phyloP scores from a whole-genome alignment of 768 basidiomycete species.

The Psilocybe cyanescens region DNA sequence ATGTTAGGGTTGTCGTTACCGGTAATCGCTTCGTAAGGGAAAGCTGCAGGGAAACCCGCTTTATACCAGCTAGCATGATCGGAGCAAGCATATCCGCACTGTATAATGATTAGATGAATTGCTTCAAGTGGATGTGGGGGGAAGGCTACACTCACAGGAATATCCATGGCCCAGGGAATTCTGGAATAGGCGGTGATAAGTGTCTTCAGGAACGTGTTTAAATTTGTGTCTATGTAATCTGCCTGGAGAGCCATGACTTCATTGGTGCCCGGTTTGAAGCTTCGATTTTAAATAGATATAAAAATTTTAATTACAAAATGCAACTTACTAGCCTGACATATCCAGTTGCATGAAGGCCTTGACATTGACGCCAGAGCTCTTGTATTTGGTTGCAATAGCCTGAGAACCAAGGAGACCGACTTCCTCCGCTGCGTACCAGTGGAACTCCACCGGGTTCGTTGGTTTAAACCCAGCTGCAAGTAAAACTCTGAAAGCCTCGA shows the following conservation, averaged over 20 bases:
- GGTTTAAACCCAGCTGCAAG: conserved; percentile 42
- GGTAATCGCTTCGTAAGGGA: conserved; percentile 48
- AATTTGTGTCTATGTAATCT: conserved; percentile 40
- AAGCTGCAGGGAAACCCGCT: conserved; percentile 41
- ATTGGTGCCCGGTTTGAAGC: conserved; percentile 49
- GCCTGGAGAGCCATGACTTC: conserved; percentile 44
- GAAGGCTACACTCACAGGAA: conserved; percentile 31
- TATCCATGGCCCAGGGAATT: conserved; percentile 40
- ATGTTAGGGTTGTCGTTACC: conserved; percentile 46
- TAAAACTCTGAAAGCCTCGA: conserved; percentile 45
- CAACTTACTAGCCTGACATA: conserved; percentile 39
- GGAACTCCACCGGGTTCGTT: conserved; percentile 46
- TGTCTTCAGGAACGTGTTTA: conserved; percentile 49
- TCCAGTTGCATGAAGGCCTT: conserved; percentile 55
- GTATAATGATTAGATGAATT: background rate
- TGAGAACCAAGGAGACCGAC: conserved; percentile 53
- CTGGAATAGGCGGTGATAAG: conserved; percentile 40
- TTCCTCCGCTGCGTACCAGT: conserved; percentile 52
- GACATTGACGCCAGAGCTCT: conserved; percentile 44
- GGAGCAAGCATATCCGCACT: conserved; percentile 47
- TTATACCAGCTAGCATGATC: conserved; percentile 53
- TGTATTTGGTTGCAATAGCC: conserved; percentile 55
- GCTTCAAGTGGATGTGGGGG: background rate
- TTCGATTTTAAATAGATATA: conserved; percentile 20
- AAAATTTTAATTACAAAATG: background rate